Conservation (phyloP, 2,329 filamentous ascomycete genomes). For the Escovopsis sp. region DNA sequence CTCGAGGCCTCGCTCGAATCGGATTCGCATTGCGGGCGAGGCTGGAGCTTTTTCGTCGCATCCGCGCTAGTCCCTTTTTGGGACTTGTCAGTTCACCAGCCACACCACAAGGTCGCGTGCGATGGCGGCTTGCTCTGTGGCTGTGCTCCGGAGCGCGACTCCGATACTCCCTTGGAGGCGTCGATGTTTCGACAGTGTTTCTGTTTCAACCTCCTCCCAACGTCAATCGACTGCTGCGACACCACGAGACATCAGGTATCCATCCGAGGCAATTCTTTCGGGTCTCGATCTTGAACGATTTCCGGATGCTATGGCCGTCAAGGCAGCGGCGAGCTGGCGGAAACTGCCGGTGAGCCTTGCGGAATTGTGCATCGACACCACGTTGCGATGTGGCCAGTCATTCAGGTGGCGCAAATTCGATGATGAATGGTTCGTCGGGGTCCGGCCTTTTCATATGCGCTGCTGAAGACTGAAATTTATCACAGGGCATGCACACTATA, state of each 20-base stretch:
- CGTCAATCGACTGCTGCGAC: no score
- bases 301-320: conserved; percentile 19
- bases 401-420: conserved; percentile 86
- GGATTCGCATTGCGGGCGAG: conserved; percentile 15
- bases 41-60: conserved; percentile 30
- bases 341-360: conserved; percentile 69
- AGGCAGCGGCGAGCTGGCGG: conserved; percentile 61
- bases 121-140: conserved; percentile 5
- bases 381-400: conserved; percentile 85
- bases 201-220: no score
- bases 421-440: conserved; percentile 56
- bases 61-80: conserved; percentile 14
- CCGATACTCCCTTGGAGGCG: no score
- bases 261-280: no score
- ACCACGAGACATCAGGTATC: no score
- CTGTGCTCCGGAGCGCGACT: not conserved
- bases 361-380: conserved; percentile 90
- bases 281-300: not conserved
- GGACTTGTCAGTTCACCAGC: conserved; percentile 1
- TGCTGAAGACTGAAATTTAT: conserved; percentile 3
- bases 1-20: no score
- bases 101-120: not conserved
- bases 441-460: not conserved
- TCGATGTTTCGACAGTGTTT: no score
- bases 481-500: conserved; percentile 65